Evolutionary conservation across 768 basidiomycete genomes (phyloP).

Genomic region (Auricularia sp.): DNA sequence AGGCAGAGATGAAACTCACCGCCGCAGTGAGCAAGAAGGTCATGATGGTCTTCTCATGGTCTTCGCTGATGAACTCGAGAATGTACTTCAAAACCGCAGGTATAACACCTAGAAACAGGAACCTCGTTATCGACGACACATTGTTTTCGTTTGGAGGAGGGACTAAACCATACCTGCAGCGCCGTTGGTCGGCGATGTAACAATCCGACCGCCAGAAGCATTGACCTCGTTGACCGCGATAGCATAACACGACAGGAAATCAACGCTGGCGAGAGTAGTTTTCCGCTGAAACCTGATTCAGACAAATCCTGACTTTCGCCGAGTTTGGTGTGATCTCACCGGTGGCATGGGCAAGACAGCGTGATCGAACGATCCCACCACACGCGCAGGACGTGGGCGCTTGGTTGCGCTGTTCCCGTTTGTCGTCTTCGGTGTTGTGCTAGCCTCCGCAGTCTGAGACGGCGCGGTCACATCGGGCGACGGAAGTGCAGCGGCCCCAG

Average conservation of each 20-base stretch:
- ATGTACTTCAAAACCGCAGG: slow-evolving; percentile 6
- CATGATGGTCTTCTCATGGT: slow-evolving; percentile 75
- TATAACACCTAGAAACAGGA: slow-evolving; percentile 2
- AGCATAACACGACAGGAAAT: slow-evolving; percentile 88
- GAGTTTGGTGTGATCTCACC: slow-evolving; percentile 30
- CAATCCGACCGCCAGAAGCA: slow-evolving; percentile 84
- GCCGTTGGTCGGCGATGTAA: slow-evolving; percentile 90
- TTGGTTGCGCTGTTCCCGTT: not conserved
- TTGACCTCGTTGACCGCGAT: slow-evolving; percentile 95
- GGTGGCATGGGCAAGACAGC: slow-evolving; percentile 72
- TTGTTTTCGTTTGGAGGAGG: slow-evolving; percentile 55
- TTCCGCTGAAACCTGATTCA: slow-evolving; percentile 40
- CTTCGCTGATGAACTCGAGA: slow-evolving; percentile 74
- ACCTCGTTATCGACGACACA: not conserved
- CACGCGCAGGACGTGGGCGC: slow-evolving; percentile 27
- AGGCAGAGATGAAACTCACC: slow-evolving; percentile 33
- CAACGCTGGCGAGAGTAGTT: slow-evolving; percentile 80
- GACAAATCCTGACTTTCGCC: not conserved
- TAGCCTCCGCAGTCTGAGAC: not conserved
- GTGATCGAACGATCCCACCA: slow-evolving; percentile 73
- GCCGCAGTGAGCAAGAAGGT: slow-evolving; percentile 87
- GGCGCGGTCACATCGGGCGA: slow-evolving; percentile 12
- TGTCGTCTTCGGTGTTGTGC: not conserved
- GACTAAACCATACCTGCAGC: slow-evolving; percentile 73
- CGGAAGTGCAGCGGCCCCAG: slow-evolving; percentile 13